These are phyloP conservation scores for Hymenoscyphus fructigenus DNA, from an alignment of 2,329 filamentous ascomycete genomes.

Conservation along the genomic window DNA sequence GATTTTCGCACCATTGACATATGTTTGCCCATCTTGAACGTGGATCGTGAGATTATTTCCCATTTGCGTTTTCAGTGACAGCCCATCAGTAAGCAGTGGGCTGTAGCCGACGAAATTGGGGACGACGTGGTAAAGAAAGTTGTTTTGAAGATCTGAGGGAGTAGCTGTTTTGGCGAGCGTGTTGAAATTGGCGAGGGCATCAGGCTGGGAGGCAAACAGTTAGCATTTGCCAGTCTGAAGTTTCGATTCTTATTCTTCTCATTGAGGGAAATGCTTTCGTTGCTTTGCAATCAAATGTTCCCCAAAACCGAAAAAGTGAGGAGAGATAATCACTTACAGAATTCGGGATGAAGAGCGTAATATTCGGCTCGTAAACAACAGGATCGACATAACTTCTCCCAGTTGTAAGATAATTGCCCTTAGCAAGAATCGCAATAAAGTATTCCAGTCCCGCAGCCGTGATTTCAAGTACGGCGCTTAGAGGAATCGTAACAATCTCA, in stretches of 20 bases:
- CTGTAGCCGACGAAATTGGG: slow-evolving; percentile 55
- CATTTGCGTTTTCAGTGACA: slow-evolving; percentile 41
- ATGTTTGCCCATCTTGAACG: slow-evolving; percentile 43
- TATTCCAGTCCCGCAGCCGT: slow-evolving; percentile 18
- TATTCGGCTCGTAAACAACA: slow-evolving; percentile 20
- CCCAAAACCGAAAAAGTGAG: not conserved
- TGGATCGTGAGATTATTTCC: slow-evolving; percentile 49
- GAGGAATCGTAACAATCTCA: slow-evolving; percentile 47
- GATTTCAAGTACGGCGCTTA: slow-evolving; percentile 15
- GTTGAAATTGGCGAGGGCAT: slow-evolving; percentile 21
- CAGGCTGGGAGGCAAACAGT: not conserved
- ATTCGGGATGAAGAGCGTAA: slow-evolving; percentile 30
- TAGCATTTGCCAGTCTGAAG: not conserved
- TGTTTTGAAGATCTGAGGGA: slow-evolving; percentile 45
- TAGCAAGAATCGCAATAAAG: slow-evolving; percentile 23
- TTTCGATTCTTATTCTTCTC: not conserved
- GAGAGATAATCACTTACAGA: slow-evolving; percentile 7
- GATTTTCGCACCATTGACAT: slow-evolving; percentile 53
- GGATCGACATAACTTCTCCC: slow-evolving; percentile 19
- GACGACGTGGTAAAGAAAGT: slow-evolving; percentile 66
- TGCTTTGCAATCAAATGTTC: not conserved
- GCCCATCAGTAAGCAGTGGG: slow-evolving; percentile 42
- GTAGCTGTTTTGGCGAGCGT: slow-evolving; percentile 13
- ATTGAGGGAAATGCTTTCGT: too few species aligned
- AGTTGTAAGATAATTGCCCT: slow-evolving; percentile 12